A percentile compares a stretch with the other conserved stretches of the same genome.
These are phyloP conservation scores for Phytophthora foliorum DNA, from an alignment of 352 stramenopile species.

Conservation along the genomic window DNA sequence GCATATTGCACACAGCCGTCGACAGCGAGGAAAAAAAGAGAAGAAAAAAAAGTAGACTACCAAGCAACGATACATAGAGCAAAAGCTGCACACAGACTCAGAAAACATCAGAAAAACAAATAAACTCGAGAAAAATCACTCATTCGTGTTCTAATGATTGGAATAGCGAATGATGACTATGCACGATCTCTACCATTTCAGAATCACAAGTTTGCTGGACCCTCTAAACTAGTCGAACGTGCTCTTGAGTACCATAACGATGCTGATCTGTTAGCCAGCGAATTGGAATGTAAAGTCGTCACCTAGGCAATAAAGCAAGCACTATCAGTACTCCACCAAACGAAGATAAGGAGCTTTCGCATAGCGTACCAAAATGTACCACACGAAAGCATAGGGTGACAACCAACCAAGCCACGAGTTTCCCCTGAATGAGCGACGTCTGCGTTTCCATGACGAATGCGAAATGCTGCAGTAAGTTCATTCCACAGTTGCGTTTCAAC, in stretches of 20 bases:
- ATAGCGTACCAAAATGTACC: slow-evolving; percentile 19
- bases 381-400: slow-evolving; percentile 17
- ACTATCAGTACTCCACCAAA: not conserved
- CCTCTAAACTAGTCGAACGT: too few relatives aligned
- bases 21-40: slow-evolving; percentile 28
- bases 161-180: too few relatives aligned
- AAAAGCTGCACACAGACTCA: slow-evolving; percentile 22
- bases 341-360: not conserved
- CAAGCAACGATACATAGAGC: slow-evolving; percentile 42
- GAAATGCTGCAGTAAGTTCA: slow-evolving; percentile 34
- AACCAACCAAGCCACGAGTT: slow-evolving; percentile 20
- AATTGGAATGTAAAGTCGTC: slow-evolving; percentile 20
- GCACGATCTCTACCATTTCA: too few relatives aligned
- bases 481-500: slow-evolving; percentile 22
- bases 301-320: not conserved
- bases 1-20: slow-evolving; percentile 32
- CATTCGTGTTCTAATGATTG: too few relatives aligned
- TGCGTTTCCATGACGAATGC: slow-evolving; percentile 43
- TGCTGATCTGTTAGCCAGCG: not conserved
- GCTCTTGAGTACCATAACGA: too few relatives aligned
- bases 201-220: too few relatives aligned
- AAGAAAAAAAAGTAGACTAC: slow-evolving; percentile 48
- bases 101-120: slow-evolving; percentile 29
- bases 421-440: slow-evolving; percentile 25
- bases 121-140: slow-evolving; percentile 26